Conservation (phyloP, 495 filamentous ascomycete species). For the Talaromyces ruber region DNA sequence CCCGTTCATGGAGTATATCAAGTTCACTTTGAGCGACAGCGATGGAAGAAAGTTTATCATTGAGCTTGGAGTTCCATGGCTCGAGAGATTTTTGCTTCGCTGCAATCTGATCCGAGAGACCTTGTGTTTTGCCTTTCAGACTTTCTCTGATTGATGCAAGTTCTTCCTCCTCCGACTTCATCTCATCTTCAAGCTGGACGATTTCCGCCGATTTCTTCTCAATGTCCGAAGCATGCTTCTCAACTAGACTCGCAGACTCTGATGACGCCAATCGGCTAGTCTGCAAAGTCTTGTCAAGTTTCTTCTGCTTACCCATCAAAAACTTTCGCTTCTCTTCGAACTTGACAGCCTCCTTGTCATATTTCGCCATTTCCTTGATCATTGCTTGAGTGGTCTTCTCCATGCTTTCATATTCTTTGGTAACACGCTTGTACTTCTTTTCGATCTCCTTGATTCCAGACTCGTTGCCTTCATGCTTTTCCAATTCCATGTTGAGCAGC, state of each 20-base stretch:
- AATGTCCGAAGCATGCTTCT: conserved; percentile 70
- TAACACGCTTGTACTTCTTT: conserved; percentile 71
- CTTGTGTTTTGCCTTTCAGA: conserved; percentile 91
- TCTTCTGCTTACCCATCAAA: conserved; percentile 79
- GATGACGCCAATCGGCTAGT: conserved; percentile 58
- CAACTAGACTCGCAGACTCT: conserved; percentile 67
- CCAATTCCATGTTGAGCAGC: conserved; percentile 77
- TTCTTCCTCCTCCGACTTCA: conserved; percentile 74
- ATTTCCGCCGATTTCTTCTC: conserved; percentile 66
- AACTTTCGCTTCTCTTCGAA: conserved; percentile 98
- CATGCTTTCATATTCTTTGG: conserved; percentile 71
- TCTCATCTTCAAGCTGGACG: conserved; percentile 57
- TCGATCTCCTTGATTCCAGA: conserved; percentile 84
- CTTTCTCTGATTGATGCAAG: conserved; percentile 69
- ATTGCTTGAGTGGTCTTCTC: conserved; percentile 76
- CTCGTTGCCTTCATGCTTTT: conserved; percentile 87
- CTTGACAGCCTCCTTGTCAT: conserved; percentile 93
- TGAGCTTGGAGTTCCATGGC: conserved; percentile 95
- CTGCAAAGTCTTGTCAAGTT: conserved; percentile 81
- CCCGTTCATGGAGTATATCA: conserved; percentile 79
- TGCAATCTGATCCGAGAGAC: conserved; percentile 84
- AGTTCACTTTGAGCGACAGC: conserved; percentile 92
- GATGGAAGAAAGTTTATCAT: conserved; percentile 85
- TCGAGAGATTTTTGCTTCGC: conserved; percentile 89
- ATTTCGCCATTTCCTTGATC: conserved; percentile 80